Percentiles rank a stretch among this genome's conserved stretches.
phyloP scores from a whole-genome alignment of 2,329 filamentous ascomycete species.

The Aspergillus clavatus region DNA sequence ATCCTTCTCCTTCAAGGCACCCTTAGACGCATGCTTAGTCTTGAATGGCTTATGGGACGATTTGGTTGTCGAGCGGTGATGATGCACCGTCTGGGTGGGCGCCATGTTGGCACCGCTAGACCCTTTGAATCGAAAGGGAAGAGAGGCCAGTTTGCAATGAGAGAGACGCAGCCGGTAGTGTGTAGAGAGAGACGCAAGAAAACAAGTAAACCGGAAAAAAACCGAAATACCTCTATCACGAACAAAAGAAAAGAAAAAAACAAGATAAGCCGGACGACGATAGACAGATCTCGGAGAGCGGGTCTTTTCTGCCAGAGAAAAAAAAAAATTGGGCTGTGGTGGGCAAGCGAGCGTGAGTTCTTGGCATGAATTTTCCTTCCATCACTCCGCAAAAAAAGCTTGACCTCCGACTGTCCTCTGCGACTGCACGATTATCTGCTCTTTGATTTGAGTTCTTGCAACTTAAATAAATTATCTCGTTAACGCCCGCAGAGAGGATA shows the following conservation, averaged over 20 bases:
- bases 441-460: too few species aligned
- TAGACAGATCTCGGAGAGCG: constrained; percentile 1
- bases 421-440: background rate
- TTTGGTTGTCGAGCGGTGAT: constrained; percentile 92
- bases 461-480: constrained; percentile 4
- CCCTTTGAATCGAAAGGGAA: constrained; percentile 85
- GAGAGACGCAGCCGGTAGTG: too few species aligned
- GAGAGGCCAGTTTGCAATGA: constrained; percentile 43
- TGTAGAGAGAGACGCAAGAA: too few species aligned
- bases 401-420: constrained; percentile 5
- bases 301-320: constrained; percentile 13
- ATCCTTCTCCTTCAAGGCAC: constrained; percentile 72
- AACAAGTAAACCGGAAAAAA: too few species aligned
- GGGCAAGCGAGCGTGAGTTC: constrained; percentile 34
- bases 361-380: constrained; percentile 36
- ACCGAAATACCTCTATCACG: too few species aligned
- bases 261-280: constrained; percentile 3
- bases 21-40: constrained; percentile 83
- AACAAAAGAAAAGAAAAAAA: constrained; percentile 11
- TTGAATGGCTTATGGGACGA: constrained; percentile 85
- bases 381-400: constrained; percentile 15
- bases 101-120: constrained; percentile 64
- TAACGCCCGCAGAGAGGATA: background rate
- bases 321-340: constrained; percentile 35
- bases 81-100: constrained; percentile 60